Evolutionary conservation across 2,329 filamentous ascomycete genomes (phyloP).

Genomic region (Fonsecaea multimorphosa): DNA sequence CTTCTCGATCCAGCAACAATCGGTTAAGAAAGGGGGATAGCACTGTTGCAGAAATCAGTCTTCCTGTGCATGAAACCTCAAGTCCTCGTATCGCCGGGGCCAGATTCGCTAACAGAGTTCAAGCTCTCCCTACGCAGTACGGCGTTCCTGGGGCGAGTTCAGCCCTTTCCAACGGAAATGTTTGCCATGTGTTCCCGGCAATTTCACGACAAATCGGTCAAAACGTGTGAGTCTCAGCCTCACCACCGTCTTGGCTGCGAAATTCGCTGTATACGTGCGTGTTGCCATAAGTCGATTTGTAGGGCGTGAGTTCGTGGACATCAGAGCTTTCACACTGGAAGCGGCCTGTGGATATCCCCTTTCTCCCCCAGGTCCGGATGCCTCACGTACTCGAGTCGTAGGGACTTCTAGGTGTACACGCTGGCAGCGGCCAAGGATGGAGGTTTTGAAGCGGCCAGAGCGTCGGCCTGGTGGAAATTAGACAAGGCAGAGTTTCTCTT

Average conservation of each 20-base stretch:
- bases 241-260: not conserved
- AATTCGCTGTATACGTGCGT: not conserved
- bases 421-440: not conserved
- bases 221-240: not conserved
- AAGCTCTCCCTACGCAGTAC: not conserved
- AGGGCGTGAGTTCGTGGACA: not conserved
- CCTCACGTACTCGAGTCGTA: no score
- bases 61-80: not conserved
- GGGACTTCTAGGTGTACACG: not conserved
- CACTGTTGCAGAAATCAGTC: not conserved
- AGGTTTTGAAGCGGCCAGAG: not conserved
- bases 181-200: not conserved
- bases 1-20: not conserved
- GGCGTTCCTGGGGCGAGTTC: not conserved
- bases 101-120: not conserved
- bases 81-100: not conserved
- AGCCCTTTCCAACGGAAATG: not conserved
- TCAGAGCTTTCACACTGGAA: not conserved
- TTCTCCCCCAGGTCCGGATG: not conserved
- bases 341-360: not conserved
- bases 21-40: not conserved
- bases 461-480: not conserved
- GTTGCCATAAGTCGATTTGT: not conserved
- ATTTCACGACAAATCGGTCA: not conserved
- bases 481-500: conserved; percentile 3